Base-by-base conservation (phyloP, 805 yeast genomes). In the Henningerozyma blattae region DNA sequence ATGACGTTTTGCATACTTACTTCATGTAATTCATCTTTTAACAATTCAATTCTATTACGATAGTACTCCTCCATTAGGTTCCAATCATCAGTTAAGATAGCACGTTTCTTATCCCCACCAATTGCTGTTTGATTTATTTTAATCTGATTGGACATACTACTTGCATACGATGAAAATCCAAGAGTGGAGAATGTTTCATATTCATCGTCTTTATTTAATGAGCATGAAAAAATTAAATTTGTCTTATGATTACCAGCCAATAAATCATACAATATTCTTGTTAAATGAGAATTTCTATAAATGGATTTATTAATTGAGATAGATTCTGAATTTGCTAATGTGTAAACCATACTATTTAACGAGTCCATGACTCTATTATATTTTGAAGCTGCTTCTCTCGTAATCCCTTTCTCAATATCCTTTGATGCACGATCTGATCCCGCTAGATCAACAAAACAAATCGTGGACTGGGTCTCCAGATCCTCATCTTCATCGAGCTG, bases 231-330 rank as follows among this genome's bases (percentile, higher is more conserved):
- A 14, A 85, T 71, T 31, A 84, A 59, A 2, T 81, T 70, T 0
- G 93, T 85, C 34, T 85, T 63, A 3, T 87, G 74, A 52, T 84
- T 83, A 1, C 94, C 94, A 5, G 93, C 91, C 16, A 84, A 58
- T 0, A 89, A 75, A 44, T 80, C 87, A 49, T 80, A 87, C 25
- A 85, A 56, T 12, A 85, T 74, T 40, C 87, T 64, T 0, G 94
- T 81, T 34, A 84, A 64, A 44, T 80, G 78, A 8, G 27, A 10
- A 45, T 80, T 89, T 36, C 87, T 63, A 43, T 81, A 83, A 0
- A 46, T 91, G 2, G 34, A 15, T 5, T 22, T 18, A 5, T 33
- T 18, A 15, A 22, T 27, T 6, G 27, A 8, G 4, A 8, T 4
- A 5, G 16, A 20, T 17, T 30, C 28, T 12, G 16, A 16, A 13